Conservation (phyloP, 129 eudicot species). For the Helianthus annuus region DNA sequence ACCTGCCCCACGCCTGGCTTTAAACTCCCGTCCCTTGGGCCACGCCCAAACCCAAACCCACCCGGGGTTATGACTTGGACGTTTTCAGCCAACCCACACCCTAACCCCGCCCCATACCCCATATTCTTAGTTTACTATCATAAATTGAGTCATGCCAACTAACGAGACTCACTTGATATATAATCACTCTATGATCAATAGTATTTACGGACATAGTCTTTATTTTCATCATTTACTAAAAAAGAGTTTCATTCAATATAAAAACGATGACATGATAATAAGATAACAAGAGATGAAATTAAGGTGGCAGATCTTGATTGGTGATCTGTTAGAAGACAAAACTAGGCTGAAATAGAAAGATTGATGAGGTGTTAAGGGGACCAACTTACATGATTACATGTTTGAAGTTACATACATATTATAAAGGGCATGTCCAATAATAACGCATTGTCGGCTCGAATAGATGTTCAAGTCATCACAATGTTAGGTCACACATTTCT, state of each 20-base stretch:
- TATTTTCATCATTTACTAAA: neutral
- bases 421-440: conserved; percentile 37
- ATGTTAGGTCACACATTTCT: conserved; percentile 31
- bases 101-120: no score
- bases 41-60: no score
- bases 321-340: conserved; percentile 28
- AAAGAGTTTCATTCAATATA: conserved; percentile 6
- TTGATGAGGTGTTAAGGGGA: conserved; percentile 34
- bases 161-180: no score
- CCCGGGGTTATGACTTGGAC: no score
- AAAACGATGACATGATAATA: neutral
- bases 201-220: no score
- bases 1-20: no score
- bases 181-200: no score
- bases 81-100: no score
- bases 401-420: conserved; percentile 28
- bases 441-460: conserved; percentile 37
- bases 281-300: neutral
- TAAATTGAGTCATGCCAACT: no score
- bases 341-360: conserved; percentile 32
- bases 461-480: conserved; percentile 21
- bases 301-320: conserved; percentile 20
- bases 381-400: conserved; percentile 36
- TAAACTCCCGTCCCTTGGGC: no score
- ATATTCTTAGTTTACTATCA: no score